Conservation (phyloP, 208 protist genomes). For the Trypanosoma vivax region DNA sequence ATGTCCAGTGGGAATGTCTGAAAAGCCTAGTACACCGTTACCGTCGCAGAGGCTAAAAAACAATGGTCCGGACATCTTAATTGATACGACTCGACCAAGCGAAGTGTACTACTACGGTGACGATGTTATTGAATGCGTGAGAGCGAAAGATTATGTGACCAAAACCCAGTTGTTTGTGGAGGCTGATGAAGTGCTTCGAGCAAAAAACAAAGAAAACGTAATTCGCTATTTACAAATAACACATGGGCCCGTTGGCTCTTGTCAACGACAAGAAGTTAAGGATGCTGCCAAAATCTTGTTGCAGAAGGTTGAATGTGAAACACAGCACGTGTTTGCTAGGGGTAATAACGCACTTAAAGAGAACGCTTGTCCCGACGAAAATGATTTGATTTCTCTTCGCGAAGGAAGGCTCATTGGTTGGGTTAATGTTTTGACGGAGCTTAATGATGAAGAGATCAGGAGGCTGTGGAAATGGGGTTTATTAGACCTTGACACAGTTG, state of each 20-base stretch:
- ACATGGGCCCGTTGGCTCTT: conserved; percentile 26
- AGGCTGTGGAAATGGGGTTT: conserved; percentile 42
- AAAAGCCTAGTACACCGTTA: conserved; percentile 7
- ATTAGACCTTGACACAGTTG: conserved; percentile 34
- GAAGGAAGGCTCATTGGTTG: conserved; percentile 34
- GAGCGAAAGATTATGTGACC: conserved; percentile 19
- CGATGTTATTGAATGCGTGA: conserved; percentile 47
- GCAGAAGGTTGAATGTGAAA: conserved; percentile 9
- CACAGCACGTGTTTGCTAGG: not conserved
- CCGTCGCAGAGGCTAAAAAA: conserved; percentile 10
- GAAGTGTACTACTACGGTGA: conserved; percentile 46
- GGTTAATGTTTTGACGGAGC: conserved; percentile 41
- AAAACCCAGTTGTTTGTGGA: conserved; percentile 39
- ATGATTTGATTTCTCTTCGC: conserved; percentile 1
- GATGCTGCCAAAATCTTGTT: conserved; percentile 5
- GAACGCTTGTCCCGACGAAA: not conserved
- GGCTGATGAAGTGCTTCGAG: conserved; percentile 61
- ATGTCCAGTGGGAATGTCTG: conserved; percentile 7
- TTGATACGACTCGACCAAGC: conserved; percentile 24
- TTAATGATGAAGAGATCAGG: conserved; percentile 36
- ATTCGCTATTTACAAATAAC: conserved; percentile 42
- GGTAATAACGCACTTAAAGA: not conserved
- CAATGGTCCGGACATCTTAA: conserved; percentile 1
- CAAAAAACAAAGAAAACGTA: conserved; percentile 29
- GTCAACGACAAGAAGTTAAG: conserved; percentile 19